These are phyloP conservation scores for Globisporangium yorkense DNA, from an alignment of 352 stramenopile genomes.

Conservation along the genomic window DNA sequence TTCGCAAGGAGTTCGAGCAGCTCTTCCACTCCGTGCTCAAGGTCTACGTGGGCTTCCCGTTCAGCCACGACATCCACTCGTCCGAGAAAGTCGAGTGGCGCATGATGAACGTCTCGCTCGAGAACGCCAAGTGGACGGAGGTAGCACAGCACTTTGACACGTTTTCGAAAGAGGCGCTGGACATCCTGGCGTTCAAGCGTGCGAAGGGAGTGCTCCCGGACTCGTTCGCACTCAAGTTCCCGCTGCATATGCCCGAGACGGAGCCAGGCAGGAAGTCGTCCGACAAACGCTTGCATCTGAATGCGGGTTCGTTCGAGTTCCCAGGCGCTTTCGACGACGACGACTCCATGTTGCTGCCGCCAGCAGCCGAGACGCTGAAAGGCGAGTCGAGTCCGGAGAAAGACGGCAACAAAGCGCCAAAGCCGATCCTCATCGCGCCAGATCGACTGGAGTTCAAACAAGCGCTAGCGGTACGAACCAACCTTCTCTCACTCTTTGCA, in stretches of 20 bases:
- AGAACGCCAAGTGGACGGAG: conserved; percentile 34
- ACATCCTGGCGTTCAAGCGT: conserved; percentile 63
- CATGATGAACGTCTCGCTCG: conserved; percentile 62
- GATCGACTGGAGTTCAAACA: conserved; percentile 65
- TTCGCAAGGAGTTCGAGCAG: conserved; percentile 48
- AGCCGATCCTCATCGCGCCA: conserved; percentile 51
- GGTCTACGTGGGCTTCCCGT: conserved; percentile 81
- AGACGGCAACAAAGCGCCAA: conserved; percentile 11
- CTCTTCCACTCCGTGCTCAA: conserved; percentile 67
- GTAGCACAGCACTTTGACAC: conserved; percentile 56
- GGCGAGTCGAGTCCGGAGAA: conserved; percentile 21
- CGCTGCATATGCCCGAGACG: conserved; percentile 47
- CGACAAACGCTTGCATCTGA: conserved; percentile 24
- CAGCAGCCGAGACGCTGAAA: conserved; percentile 11
- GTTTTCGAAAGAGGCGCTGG: conserved; percentile 61
- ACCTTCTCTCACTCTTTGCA: not conserved
- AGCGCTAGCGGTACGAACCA: conserved; percentile 19
- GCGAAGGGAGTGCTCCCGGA: conserved; percentile 55
- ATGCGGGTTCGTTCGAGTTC: conserved; percentile 32
- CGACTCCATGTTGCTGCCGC: conserved; percentile 10
- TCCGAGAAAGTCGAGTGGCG: conserved; percentile 85
- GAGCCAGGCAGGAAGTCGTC: conserved; percentile 42
- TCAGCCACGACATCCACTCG: conserved; percentile 83
- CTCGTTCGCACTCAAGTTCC: conserved; percentile 55
- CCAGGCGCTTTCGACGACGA: conserved; percentile 17